Percentiles rank a stretch among this genome's conserved stretches.
phyloP scores from a whole-genome alignment of 768 basidiomycete species.

The Ramaria sp. region DNA sequence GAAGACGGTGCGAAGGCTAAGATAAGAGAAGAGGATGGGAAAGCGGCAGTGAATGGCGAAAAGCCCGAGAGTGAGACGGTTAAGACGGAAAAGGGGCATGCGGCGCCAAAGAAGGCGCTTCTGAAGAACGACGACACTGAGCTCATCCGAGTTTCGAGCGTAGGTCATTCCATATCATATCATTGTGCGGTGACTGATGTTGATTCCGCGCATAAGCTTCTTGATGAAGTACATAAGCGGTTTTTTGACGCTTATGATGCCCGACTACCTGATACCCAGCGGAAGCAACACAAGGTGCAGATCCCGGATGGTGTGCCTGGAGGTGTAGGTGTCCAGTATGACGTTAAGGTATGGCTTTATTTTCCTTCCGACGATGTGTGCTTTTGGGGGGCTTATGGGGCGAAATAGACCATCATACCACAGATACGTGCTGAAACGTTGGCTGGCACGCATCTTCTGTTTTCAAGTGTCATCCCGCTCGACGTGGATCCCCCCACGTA shows the following conservation, averaged over 20 bases:
- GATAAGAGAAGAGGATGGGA: slow-evolving; percentile 9
- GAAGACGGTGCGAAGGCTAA: slow-evolving; percentile 26
- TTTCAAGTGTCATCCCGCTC: slow-evolving; percentile 93
- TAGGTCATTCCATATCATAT: slow-evolving; percentile 23
- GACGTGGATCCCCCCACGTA: slow-evolving; percentile 64
- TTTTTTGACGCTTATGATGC: slow-evolving; percentile 66
- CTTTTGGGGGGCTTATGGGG: no score
- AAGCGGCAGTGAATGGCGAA: slow-evolving; percentile 10
- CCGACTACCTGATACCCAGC: slow-evolving; percentile 18
- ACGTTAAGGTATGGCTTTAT: slow-evolving; percentile 67
- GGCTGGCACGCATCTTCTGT: slow-evolving; percentile 72
- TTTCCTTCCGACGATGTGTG: not conserved
- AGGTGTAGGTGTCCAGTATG: slow-evolving; percentile 31
- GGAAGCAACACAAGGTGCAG: slow-evolving; percentile 19
- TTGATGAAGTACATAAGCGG: slow-evolving; percentile 64
- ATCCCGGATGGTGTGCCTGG: slow-evolving; percentile 17
- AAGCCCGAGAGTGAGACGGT: slow-evolving; percentile 12
- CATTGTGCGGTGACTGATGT: not conserved
- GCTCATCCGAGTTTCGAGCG: slow-evolving; percentile 64
- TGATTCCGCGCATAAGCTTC: slow-evolving; percentile 38
- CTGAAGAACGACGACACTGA: slow-evolving; percentile 84
- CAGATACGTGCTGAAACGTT: slow-evolving; percentile 65
- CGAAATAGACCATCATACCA: slow-evolving; percentile 70
- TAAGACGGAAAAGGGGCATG: slow-evolving; percentile 30
- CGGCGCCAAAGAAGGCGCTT: slow-evolving; percentile 48